Conservation (phyloP, 2,329 filamentous ascomycete genomes). For the Phialophora expanda region DNA sequence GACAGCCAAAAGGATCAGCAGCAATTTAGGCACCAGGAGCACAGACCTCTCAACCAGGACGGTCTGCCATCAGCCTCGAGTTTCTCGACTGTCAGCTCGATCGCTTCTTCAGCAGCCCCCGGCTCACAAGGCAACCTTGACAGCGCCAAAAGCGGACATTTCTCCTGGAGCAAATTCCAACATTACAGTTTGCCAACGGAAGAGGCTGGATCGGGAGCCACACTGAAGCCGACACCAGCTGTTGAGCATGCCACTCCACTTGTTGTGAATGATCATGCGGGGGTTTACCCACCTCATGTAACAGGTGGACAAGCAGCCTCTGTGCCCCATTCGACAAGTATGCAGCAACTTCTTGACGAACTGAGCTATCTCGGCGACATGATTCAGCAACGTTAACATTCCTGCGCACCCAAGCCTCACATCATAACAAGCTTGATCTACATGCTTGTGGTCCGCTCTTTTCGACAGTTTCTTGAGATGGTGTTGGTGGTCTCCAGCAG, state of each 20-base stretch:
- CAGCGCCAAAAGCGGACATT: slow-evolving; percentile 23
- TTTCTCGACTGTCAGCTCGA: slow-evolving; percentile 48
- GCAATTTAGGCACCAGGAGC: slow-evolving; percentile 30
- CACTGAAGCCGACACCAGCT: slow-evolving; percentile 27
- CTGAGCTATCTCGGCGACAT: slow-evolving; percentile 58
- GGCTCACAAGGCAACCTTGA: slow-evolving; percentile 32
- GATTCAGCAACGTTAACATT: slow-evolving; percentile 48
- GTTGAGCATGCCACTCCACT: slow-evolving; percentile 15
- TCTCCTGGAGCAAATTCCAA: slow-evolving; percentile 32
- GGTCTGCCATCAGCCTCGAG: slow-evolving; percentile 41
- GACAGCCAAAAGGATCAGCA: slow-evolving; percentile 10
- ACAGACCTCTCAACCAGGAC: slow-evolving; percentile 40
- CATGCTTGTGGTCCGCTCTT: slow-evolving; percentile 7
- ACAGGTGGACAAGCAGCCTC: slow-evolving; percentile 5
- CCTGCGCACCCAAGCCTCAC: neutral
- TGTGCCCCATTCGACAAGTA: slow-evolving; percentile 45
- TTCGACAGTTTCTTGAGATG: neutral
- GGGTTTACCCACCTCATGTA: slow-evolving; percentile 20
- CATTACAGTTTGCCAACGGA: slow-evolving; percentile 38
- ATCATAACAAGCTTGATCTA: neutral
- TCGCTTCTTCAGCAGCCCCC: slow-evolving; percentile 34
- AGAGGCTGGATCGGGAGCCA: slow-evolving; percentile 30
- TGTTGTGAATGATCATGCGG: slow-evolving; percentile 31
- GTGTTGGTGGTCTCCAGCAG: neutral
- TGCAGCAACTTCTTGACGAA: slow-evolving; percentile 58